phyloP scores from a whole-genome alignment of 176 grass and related monocot genomes.

The Tillandsia leiboldiana region DNA sequence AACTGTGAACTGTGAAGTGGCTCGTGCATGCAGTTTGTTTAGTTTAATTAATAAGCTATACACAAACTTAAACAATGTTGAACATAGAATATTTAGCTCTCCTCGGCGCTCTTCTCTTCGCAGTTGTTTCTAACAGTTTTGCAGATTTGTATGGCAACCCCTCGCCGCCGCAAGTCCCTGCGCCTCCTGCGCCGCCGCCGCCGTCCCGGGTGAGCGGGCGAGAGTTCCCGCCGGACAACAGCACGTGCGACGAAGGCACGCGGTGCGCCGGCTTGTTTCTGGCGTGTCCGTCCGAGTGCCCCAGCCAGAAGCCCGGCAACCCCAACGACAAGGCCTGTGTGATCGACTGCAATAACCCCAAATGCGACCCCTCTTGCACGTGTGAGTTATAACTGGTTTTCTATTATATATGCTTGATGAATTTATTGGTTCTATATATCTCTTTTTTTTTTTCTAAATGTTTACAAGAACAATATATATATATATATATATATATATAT shows the following conservation, averaged over 20 bases:
- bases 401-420: too few relatives aligned
- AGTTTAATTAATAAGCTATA: too few relatives aligned
- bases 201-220: background rate
- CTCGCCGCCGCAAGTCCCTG: background rate
- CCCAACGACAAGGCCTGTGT: conserved; percentile 2
- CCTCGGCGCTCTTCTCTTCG: background rate
- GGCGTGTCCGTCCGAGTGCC: conserved; percentile 5
- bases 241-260: background rate
- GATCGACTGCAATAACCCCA: conserved; percentile 7
- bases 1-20: background rate
- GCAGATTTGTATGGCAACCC: background rate
- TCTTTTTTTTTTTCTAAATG: too few relatives aligned
- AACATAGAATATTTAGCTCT: background rate
- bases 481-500: too few relatives aligned
- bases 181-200: background rate
- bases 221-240: conserved; percentile 1
- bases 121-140: background rate
- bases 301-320: background rate
- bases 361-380: background rate
- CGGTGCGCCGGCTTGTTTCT: background rate
- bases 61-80: background rate
- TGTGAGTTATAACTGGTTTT: background rate
- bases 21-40: background rate
- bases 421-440: too few relatives aligned
- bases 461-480: too few relatives aligned